Conservation (phyloP, 176 grass and related monocot species). For the Musa itinerans region DNA sequence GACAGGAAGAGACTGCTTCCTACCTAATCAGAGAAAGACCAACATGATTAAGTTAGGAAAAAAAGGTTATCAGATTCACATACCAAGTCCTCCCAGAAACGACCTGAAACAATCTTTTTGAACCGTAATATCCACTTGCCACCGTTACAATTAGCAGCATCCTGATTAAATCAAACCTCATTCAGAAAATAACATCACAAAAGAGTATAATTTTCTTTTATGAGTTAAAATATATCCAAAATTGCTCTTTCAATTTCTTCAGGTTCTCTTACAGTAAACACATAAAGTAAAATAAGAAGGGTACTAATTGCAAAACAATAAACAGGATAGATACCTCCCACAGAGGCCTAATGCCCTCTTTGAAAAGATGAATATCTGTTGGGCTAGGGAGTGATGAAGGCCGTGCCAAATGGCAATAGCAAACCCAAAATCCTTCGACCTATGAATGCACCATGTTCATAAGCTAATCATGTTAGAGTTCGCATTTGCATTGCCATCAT, state of each 20-base stretch:
- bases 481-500: constrained; percentile 2
- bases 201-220: neutral
- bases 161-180: constrained; percentile 38
- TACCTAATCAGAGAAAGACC: neutral
- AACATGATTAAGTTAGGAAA: neutral
- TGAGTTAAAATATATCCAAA: no score
- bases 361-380: constrained; percentile 94
- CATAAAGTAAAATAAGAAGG: neutral
- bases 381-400: constrained; percentile 56
- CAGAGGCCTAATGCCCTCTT: constrained; percentile 85
- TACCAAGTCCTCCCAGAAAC: constrained; percentile 99
- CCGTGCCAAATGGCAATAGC: constrained; percentile 85
- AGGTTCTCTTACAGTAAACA: no score
- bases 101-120: constrained; percentile 89
- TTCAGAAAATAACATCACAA: constrained; percentile 13
- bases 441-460: constrained; percentile 23
- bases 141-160: constrained; percentile 72
- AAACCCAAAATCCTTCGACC: constrained; percentile 98
- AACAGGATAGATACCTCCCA: constrained; percentile 66
- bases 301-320: neutral
- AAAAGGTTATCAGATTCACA: neutral
- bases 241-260: no score
- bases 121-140: constrained; percentile 98
- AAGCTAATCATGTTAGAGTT: constrained; percentile 19
- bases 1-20: neutral